These are phyloP conservation scores for Cruciata laevipes DNA, from an alignment of 257 asterid species.

Conservation along the genomic window DNA sequence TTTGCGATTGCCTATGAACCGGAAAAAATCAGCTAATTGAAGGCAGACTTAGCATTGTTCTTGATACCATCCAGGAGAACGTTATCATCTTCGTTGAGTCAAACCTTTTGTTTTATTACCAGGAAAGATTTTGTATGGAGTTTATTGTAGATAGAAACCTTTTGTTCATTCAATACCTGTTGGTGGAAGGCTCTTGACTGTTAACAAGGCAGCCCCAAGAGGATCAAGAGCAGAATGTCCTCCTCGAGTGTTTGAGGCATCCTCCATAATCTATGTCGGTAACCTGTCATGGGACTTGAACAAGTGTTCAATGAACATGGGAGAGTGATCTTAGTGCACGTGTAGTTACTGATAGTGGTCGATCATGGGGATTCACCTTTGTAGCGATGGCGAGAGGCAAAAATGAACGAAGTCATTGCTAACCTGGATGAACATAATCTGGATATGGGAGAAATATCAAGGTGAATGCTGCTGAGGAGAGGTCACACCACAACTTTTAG, in stretches of 20 bases:
- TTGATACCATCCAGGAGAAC: constrained; percentile 76
- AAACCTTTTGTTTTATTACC: not conserved
- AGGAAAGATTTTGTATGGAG: no score
- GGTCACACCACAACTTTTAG: no score
- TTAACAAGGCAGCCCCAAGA: constrained; percentile 74
- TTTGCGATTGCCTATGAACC: constrained; percentile 72
- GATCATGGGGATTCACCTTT: constrained; percentile 95
- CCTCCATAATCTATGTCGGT: constrained; percentile 68
- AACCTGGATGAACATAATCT: constrained; percentile 80
- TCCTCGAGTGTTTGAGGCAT: constrained; percentile 44
- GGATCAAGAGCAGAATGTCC: constrained; percentile 76
- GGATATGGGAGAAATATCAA: constrained; percentile 68
- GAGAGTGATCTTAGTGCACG: constrained; percentile 69
- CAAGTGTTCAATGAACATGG: constrained; percentile 80
- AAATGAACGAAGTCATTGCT: constrained; percentile 77
- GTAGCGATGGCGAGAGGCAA: constrained; percentile 77
- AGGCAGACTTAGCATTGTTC: constrained; percentile 72
- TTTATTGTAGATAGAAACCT: no score
- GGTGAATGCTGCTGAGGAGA: no score
- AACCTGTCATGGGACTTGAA: constrained; percentile 88
- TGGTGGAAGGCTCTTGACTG: constrained; percentile 63
- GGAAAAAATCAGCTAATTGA: constrained; percentile 66
- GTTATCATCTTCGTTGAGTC: constrained; percentile 60
- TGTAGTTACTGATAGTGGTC: constrained; percentile 61
- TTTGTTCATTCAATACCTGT: no score